Evolutionary conservation across 2,329 filamentous ascomycete genomes (phyloP), one percentile per base, ranked within the genome.

Genomic region (Gnomoniopsis sp.): DNA sequence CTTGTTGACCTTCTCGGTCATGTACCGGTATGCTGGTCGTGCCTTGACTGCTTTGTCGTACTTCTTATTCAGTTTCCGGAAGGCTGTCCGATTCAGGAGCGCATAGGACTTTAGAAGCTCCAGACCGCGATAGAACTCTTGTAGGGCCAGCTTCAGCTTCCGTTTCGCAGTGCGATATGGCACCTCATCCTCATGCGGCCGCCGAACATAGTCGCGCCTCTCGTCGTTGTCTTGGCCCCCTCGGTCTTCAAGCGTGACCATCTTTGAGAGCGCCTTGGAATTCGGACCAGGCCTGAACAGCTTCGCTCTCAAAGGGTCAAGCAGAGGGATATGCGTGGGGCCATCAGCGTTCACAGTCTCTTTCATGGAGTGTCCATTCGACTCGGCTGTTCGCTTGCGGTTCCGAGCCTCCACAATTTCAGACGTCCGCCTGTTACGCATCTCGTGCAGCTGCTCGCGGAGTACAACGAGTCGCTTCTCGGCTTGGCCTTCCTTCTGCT

Each of bases 61-160:
- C 74, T 99, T 99, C 73, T 99, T 99, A 75, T 96, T 97, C 70
- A 99, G 91, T 73, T 99, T 99, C 34, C 93, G 88, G 69, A 98
- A 98, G 0, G 92, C 95, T 0, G 91, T 96, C 51, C 91, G 85
- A 71, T 99, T 99, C 15, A 97, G 79, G 22, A 96, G 77, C 1
- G 92, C 88, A 67, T 96, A 99, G 0, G 91, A 90, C 75, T 97
- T 98, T 60, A 99, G 81, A 49, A 98, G 78, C 70, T 99, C 95
- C 15, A 99, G 80, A 0, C 90, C 89, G 21, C 93, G 88, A 71
- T 99, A 98, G 71, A 92, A 96, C 71, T 98, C 95, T 67, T 96
- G 90, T 52, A 98, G 74, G 0, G 95, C 95, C 50, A 91, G 77
- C 73, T 98, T 98, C 57, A 99, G 80, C 75, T 97, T 96, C 61